Conservation (phyloP, 2,329 filamentous ascomycete species). For the Alternaria brassicae region DNA sequence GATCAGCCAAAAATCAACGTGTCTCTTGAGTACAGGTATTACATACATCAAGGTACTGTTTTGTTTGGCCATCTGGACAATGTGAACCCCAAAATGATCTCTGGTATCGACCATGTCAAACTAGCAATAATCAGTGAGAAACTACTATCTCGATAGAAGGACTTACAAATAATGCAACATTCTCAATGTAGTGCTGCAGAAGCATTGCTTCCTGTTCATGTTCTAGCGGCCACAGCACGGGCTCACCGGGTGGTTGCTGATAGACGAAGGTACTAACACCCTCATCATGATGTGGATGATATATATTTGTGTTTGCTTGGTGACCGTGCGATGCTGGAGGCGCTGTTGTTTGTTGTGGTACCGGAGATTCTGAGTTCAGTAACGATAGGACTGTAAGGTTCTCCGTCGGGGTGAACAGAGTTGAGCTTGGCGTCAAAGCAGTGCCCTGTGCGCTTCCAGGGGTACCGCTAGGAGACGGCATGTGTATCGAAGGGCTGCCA, state of each 20-base stretch:
- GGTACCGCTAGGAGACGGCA: constrained; percentile 19
- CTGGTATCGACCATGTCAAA: constrained; percentile 48
- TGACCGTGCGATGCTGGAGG: constrained; percentile 28
- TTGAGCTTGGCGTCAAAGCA: constrained; percentile 24
- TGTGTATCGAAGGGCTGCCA: constrained; percentile 16
- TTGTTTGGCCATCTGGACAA: constrained; percentile 47
- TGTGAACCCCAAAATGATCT: constrained; percentile 45
- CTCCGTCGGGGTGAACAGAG: constrained; percentile 36
- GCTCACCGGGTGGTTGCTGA: constrained; percentile 38
- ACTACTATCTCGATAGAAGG: no score
- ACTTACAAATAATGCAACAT: constrained; percentile 47
- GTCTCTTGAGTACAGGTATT: not conserved
- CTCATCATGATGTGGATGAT: constrained; percentile 16
- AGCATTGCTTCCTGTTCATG: constrained; percentile 49
- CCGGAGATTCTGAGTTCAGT: constrained; percentile 44
- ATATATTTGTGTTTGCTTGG: constrained; percentile 7
- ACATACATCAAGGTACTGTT: constrained; percentile 48
- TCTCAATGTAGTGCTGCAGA: constrained; percentile 47
- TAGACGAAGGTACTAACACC: constrained; percentile 34
- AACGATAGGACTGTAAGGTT: constrained; percentile 45
- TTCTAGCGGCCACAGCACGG: constrained; percentile 46
- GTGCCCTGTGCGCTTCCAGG: constrained; percentile 21
- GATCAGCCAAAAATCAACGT: not conserved
- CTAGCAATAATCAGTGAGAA: constrained; percentile 18
- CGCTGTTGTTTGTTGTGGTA: constrained; percentile 20